Evolutionary conservation across 1,284 basidiomycete genomes (phyloP), one percentile per base, ranked within the genome.

Genomic region (Wolfiporia cocos): DNA sequence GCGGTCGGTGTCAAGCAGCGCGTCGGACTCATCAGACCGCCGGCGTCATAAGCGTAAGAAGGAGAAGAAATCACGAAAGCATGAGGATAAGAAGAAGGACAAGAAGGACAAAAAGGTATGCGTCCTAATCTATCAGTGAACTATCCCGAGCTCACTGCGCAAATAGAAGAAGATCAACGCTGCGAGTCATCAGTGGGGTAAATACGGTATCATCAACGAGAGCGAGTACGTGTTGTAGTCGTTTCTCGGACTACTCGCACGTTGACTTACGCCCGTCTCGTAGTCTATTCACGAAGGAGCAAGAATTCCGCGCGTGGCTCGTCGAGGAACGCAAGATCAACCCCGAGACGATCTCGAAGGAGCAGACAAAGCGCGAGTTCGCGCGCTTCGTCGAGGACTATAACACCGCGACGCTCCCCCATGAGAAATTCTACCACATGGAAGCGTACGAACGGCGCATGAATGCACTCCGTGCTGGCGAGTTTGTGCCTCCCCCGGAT

Each of bases 351-450:
- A 68, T 92, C 34, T 73, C 83, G 4, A 92, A 89, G 58, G 86
- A 92, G 30, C 84, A 86, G 52, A 82, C 78, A 47, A 84, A 81
- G 65, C 92, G 91, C 53, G 84, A 92, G 53, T 93, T 93, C 59
- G 69, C 77, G 5, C 70, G 71, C 15, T 92, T 80, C 52, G 71
- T 80, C 9, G 92, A 94, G 61, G 92, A 93, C 58, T 94, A 74
- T 61, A 94, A 94, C 56, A 94, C 92, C 17, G 87, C 90, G 7
- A 92, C 90, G 2, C 71, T 93, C 2, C 86, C 92, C 3, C 85
- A 93, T 55, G 89, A 93, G 60, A 94, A 94, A 62, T 94, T 91
- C 62, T 93, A 93, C 63, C 76, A 91, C 56, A 87, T 93, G 71
- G 76, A 77, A 36, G 73, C 75, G 9, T 91, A 90, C 59, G 86